Evolutionary conservation across 768 basidiomycete genomes (phyloP), one percentile per base, ranked within the genome.

Genomic region (Cystofilobasidium bisporidii): DNA sequence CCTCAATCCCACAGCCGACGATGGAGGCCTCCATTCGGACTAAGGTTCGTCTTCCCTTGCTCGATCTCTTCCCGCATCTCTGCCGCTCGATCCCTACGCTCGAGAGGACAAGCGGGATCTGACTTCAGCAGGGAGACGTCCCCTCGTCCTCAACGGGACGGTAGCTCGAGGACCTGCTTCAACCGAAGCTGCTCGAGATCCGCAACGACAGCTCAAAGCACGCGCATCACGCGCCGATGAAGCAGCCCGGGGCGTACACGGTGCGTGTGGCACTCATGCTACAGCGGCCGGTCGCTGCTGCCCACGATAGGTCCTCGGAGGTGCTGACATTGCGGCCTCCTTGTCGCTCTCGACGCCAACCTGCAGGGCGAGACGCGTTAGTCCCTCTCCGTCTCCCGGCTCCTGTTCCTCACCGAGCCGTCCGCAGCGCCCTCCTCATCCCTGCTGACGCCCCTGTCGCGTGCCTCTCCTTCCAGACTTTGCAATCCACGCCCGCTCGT

Each of bases 141-240:
- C n/a, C n/a, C n/a, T n/a, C n/a, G n/a, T n/a, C n/a, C n/a, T n/a
- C n/a, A n/a, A n/a, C n/a, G n/a, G n/a, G n/a, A n/a, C n/a, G n/a
- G n/a, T 18, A 80, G 80, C 72, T 80, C 20, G 73, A 75, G 43
- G 74, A 77, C 12, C 66, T 71, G 14, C 72, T 80, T 36, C 41
- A 73, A 26, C 80, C 80, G 11, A 50, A 69, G 1, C 57, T 75
- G 15, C 68, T 80, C 56, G 58, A 72, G 41, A 76, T 80, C 60
- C 69, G 71, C 18, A 80, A 80, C 71, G 80, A 80, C 69, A 77
- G 76, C 1, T 71, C 70, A 11, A 77, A 77, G 71, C 77, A 78
- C 67, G 62, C 75, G 6, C 77, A 78, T 69, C 80, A 80, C 61
- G 72, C 77, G 0, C 76, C 80, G 0, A 80, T 80, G 80, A 53